These are phyloP conservation scores for Entonaema liquescens DNA, from an alignment of 495 filamentous ascomycete species.

Conservation along the genomic window DNA sequence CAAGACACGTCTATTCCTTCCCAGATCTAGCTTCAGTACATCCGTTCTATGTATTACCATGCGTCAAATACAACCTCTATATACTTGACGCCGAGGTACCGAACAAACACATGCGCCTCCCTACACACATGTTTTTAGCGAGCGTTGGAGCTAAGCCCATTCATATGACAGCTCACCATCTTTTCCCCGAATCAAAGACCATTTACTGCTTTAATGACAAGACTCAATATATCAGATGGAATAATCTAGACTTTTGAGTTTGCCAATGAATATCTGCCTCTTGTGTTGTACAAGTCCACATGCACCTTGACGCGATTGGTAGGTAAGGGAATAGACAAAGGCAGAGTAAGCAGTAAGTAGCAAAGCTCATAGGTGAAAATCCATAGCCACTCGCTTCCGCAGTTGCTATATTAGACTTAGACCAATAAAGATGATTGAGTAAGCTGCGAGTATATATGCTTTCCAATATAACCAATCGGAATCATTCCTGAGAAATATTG, in stretches of 20 bases:
- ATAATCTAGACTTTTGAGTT: constrained; percentile 6
- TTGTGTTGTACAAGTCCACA: constrained; percentile 8
- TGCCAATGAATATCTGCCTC: not conserved
- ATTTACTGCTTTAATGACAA: constrained; percentile 2
- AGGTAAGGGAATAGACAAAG: not conserved
- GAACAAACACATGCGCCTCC: constrained; percentile 4
- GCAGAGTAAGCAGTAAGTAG: constrained; percentile 16
- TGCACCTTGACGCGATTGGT: not conserved
- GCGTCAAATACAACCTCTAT: not conserved
- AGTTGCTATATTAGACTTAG: not conserved
- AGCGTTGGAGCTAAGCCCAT: not conserved
- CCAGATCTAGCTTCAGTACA: constrained; percentile 23
- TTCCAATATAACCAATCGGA: not conserved
- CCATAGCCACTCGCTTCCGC: not conserved
- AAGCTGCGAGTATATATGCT: not conserved
- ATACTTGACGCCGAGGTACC: constrained; percentile 21
- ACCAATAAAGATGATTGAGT: not conserved
- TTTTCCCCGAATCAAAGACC: not conserved
- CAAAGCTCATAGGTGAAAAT: not conserved
- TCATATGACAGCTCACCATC: not conserved
- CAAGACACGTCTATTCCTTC: constrained; percentile 34
- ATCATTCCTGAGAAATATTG: not conserved
- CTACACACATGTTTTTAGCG: not conserved
- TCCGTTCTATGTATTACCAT: not conserved
- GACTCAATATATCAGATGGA: constrained; percentile 14